Evolutionary conservation across 2,329 filamentous ascomycete species (phyloP).

Genomic region (Microsporum ferrugineum): DNA sequence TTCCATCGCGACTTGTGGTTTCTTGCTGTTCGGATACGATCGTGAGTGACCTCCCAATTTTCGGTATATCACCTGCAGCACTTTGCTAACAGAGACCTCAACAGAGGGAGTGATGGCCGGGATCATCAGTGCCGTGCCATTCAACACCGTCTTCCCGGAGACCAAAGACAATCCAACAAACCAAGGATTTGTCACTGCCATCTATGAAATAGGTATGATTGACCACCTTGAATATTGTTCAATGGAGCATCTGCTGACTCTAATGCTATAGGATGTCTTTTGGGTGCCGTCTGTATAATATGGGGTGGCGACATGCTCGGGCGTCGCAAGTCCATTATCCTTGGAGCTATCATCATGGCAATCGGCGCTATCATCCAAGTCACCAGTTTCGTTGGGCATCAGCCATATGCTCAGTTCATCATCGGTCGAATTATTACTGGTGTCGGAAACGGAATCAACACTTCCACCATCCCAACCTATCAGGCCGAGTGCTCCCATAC

Average conservation of each 20-base stretch:
- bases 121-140: constrained; percentile 16
- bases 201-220: constrained; percentile 34
- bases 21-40: constrained; percentile 47
- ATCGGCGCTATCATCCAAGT: constrained; percentile 20
- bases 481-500: constrained; percentile 39
- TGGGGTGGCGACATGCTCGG: constrained; percentile 20
- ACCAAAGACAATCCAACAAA: constrained; percentile 28
- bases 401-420: constrained; percentile 39
- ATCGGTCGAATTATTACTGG: constrained; percentile 39
- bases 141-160: constrained; percentile 8
- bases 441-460: constrained; percentile 42
- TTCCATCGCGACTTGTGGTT: constrained; percentile 49
- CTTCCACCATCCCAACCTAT: constrained; percentile 38
- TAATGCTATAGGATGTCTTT: constrained; percentile 17
- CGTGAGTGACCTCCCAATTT: constrained; percentile 20
- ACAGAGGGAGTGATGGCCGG: constrained; percentile 19
- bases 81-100: background rate
- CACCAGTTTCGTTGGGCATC: constrained; percentile 10
- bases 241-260: background rate
- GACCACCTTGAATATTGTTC: constrained; percentile 18
- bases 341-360: constrained; percentile 41
- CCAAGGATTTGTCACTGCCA: constrained; percentile 41
- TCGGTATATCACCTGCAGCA: background rate
- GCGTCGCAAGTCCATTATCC: constrained; percentile 36
- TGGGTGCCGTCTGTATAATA: constrained; percentile 20